A percentile compares a stretch with the other conserved stretches of the same genome.
Conservation (phyloP, 176 grass and related monocot genomes). For the Musa troglodytarum region DNA sequence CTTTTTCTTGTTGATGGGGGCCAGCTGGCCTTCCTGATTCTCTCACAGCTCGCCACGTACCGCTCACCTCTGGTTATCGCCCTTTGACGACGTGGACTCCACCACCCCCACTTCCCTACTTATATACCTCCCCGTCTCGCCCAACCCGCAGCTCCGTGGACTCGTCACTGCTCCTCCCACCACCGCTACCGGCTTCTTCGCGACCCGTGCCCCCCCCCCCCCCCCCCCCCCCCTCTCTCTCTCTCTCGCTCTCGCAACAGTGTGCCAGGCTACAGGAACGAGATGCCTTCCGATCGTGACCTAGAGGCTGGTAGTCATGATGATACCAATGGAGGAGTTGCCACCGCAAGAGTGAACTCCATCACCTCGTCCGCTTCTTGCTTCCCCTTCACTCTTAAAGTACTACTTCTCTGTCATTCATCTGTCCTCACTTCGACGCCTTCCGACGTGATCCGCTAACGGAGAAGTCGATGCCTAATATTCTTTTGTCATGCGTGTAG, state of each 20-base stretch:
- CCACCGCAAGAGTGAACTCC: constrained; percentile 53
- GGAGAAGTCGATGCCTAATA: neutral
- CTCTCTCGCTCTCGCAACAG: neutral
- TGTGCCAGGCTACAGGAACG: neutral
- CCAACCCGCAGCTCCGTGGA: neutral
- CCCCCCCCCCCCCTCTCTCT: neutral
- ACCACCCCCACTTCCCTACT: neutral
- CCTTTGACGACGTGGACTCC: constrained; percentile 44
- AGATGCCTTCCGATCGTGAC: neutral
- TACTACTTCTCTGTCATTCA: neutral
- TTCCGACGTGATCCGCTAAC: neutral
- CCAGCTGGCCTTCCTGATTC: constrained; percentile 2
- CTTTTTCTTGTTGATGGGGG: neutral
- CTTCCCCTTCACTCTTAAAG: constrained; percentile 68
- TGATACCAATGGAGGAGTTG: neutral
- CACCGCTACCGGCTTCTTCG: neutral
- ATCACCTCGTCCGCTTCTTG: constrained; percentile 44
- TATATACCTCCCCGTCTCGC: constrained; percentile 28
- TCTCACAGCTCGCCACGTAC: constrained; percentile 54
- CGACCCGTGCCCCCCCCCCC: neutral
- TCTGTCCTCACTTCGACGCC: neutral
- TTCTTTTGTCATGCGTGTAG: constrained; percentile 28
- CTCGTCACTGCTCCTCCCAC: neutral
- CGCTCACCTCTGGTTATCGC: neutral
- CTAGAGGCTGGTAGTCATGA: constrained; percentile 1